These are phyloP conservation scores for Picea abies DNA, from an alignment of 83 land plant species.

Conservation along the genomic window DNA sequence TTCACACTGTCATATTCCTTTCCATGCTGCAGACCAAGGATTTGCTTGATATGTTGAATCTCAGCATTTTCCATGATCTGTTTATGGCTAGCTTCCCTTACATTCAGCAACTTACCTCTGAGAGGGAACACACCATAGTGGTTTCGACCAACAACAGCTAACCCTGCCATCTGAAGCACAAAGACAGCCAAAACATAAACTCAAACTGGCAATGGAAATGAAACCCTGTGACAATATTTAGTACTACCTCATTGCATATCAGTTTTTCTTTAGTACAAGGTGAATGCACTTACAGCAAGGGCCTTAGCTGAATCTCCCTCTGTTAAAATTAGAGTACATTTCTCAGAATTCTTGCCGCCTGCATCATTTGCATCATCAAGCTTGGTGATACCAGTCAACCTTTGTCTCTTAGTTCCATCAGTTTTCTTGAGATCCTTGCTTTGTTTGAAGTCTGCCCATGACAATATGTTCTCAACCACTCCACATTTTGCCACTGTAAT, in stretches of 20 bases:
- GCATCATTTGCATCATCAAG: slow-evolving; percentile 98
- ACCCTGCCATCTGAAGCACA: slow-evolving; percentile 81
- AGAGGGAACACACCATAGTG: slow-evolving; percentile 93
- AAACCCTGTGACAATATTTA: too few species aligned
- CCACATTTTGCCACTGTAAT: slow-evolving; percentile 82
- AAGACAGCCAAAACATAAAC: neutral
- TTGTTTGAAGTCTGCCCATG: slow-evolving; percentile 98
- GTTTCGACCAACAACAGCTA: slow-evolving; percentile 87
- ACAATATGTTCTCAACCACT: slow-evolving; percentile 70
- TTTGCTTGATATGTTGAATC: slow-evolving; percentile 80
- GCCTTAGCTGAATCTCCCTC: slow-evolving; percentile 99
- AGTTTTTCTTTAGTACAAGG: neutral
- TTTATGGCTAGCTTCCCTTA: slow-evolving; percentile 84
- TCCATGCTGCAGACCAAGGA: slow-evolving; percentile 92
- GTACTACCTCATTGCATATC: too few species aligned
- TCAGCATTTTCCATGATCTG: slow-evolving; percentile 89
- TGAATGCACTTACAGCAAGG: slow-evolving; percentile 74
- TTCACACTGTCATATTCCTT: slow-evolving; percentile 78
- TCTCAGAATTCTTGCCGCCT: slow-evolving; percentile 83
- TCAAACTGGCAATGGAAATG: too few species aligned
- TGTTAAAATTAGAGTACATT: slow-evolving; percentile 91
- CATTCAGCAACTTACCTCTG: slow-evolving; percentile 94
- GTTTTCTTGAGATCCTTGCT: slow-evolving; percentile 96
- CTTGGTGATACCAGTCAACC: slow-evolving; percentile 70
- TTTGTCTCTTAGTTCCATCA: slow-evolving; percentile 83